These are phyloP conservation scores for Cladorrhinum sp. DNA, from an alignment of 2,329 filamentous ascomycete species.

Conservation along the genomic window DNA sequence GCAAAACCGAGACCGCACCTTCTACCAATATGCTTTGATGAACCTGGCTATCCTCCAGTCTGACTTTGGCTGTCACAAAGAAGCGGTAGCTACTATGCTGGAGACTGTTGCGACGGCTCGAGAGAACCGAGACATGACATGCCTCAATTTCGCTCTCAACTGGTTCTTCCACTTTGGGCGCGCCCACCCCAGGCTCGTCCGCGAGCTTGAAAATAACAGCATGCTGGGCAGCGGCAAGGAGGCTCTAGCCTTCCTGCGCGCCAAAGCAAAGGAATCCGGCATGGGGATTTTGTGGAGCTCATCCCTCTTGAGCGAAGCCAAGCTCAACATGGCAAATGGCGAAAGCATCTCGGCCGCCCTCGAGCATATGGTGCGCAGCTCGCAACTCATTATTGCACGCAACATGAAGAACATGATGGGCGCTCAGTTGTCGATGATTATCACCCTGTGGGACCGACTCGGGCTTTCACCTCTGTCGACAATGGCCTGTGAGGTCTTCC, in stretches of 20 bases:
- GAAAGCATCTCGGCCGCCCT: slow-evolving; percentile 62
- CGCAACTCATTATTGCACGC: slow-evolving; percentile 75
- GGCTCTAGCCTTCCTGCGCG: slow-evolving; percentile 76
- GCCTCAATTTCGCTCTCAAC: slow-evolving; percentile 90
- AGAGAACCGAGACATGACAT: slow-evolving; percentile 88
- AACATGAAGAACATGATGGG: slow-evolving; percentile 71
- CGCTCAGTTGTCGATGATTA: slow-evolving; percentile 68
- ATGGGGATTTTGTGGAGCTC: slow-evolving; percentile 85
- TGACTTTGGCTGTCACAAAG: slow-evolving; percentile 87
- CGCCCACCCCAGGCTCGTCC: slow-evolving; percentile 73
- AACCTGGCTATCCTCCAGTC: slow-evolving; percentile 92
- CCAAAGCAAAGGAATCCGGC: slow-evolving; percentile 79
- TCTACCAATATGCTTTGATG: slow-evolving; percentile 92
- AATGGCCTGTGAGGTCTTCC: slow-evolving; percentile 68
- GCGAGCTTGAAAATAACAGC: slow-evolving; percentile 65
- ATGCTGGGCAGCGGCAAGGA: slow-evolving; percentile 78
- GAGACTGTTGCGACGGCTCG: slow-evolving; percentile 93
- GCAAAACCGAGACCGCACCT: slow-evolving; percentile 75
- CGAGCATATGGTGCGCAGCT: slow-evolving; percentile 78
- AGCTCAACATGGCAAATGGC: slow-evolving; percentile 70
- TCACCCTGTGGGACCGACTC: slow-evolving; percentile 72
- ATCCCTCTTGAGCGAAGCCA: slow-evolving; percentile 81
- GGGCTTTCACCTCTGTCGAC: slow-evolving; percentile 58
- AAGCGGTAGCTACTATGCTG: slow-evolving; percentile 90
- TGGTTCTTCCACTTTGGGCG: slow-evolving; percentile 96